Conservation (phyloP, 2,329 filamentous ascomycete genomes). For the Passalora sequoiae region DNA sequence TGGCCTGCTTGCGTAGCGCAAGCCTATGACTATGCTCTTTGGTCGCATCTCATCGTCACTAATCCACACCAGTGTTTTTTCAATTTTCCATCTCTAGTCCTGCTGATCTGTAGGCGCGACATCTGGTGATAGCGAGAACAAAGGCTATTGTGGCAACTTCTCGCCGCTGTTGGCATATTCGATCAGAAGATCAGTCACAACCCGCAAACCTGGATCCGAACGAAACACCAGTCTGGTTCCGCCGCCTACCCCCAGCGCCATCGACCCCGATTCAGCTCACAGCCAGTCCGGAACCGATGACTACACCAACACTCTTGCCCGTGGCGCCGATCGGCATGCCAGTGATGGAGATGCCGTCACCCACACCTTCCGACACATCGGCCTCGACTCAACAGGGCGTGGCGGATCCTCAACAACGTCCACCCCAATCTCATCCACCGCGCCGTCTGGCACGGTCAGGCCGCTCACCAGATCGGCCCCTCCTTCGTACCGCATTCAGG, state of each 20-base stretch:
- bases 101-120: not conserved
- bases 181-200: not conserved
- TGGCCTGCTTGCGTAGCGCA: constrained; percentile 19
- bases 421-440: constrained; percentile 3
- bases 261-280: constrained; percentile 11
- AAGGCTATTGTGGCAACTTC: too few relatives aligned
- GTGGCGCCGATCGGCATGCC: constrained; percentile 22
- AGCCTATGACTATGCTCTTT: constrained; percentile 9
- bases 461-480: constrained; percentile 28
- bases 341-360: constrained; percentile 28
- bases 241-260: constrained; percentile 23
- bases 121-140: not conserved
- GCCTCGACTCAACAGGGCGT: constrained; percentile 21
- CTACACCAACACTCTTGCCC: constrained; percentile 18
- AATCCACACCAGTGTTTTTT: too few relatives aligned
- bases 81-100: not conserved
- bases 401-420: constrained; percentile 3
- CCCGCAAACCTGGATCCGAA: constrained; percentile 27
- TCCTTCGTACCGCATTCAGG: constrained; percentile 36
- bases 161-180: too few relatives aligned
- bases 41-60: not conserved
- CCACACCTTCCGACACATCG: constrained; percentile 24
- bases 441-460: constrained; percentile 13
- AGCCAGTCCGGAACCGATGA: constrained; percentile 12
- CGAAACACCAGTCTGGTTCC: constrained; percentile 31